Percentiles rank a stretch among this genome's conserved stretches.
phyloP scores from a whole-genome alignment of 768 basidiomycete genomes.

The Mycena metata region DNA sequence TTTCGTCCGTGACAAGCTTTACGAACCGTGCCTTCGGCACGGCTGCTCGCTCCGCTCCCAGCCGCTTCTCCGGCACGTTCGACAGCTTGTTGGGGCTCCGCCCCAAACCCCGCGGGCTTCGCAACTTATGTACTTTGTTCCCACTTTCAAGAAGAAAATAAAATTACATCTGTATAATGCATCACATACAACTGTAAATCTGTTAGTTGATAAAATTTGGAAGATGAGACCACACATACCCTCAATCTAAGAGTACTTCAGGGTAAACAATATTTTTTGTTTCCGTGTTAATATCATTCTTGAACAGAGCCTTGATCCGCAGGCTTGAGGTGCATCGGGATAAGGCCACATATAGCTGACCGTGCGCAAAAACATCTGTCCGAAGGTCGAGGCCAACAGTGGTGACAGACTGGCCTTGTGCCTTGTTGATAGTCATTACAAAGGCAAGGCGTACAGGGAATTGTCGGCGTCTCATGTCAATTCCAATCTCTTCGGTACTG shows the following conservation, averaged over 20 bases:
- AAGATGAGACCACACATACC: too few relatives aligned
- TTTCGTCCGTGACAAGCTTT: too few relatives aligned
- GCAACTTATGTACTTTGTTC: too few relatives aligned
- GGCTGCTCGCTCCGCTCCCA: not conserved
- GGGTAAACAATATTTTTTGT: conserved; percentile 12
- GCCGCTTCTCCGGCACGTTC: too few relatives aligned
- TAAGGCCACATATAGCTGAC: conserved; percentile 12
- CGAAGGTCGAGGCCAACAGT: conserved; percentile 5
- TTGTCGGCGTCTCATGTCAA: conserved; percentile 49
- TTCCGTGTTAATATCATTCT: not conserved
- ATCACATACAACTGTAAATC: not conserved
- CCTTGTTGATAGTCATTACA: conserved; percentile 59
- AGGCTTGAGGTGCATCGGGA: conserved; percentile 7
- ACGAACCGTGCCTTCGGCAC: conserved; percentile 14
- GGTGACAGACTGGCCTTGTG: conserved; percentile 49
- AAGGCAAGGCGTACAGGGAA: conserved; percentile 60
- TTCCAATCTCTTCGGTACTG: conserved; percentile 21
- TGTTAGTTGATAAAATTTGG: too few relatives aligned
- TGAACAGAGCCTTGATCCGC: not conserved
- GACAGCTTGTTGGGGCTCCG: too few relatives aligned
- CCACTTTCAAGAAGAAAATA: too few relatives aligned
- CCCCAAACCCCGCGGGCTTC: too few relatives aligned
- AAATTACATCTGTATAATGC: not conserved
- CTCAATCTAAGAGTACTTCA: not conserved
- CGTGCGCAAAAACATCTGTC: not conserved